A percentile compares a stretch with the other conserved stretches of the same genome.
Conservation (phyloP, 2,329 filamentous ascomycete species). For the Aspergillus latus region DNA sequence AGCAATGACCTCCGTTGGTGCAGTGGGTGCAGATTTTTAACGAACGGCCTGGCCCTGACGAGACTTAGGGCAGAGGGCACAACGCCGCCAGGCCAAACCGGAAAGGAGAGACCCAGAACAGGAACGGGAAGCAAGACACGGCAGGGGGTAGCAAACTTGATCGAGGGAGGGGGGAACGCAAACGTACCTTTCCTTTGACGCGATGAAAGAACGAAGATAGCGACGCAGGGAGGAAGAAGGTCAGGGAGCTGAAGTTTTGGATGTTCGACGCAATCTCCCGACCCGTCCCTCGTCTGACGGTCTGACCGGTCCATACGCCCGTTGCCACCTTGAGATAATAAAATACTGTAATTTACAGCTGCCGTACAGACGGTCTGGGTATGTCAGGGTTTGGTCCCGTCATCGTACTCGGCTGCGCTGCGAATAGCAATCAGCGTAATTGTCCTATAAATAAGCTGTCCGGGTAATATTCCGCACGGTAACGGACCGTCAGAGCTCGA, state of each 20-base stretch:
- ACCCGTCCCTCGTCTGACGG: constrained; percentile 9
- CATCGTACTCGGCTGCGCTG: constrained; percentile 1
- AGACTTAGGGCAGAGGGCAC: constrained; percentile 29
- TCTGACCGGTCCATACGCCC: background rate
- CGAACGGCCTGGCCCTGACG: constrained; percentile 13
- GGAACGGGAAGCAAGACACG: background rate
- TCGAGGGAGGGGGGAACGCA: background rate
- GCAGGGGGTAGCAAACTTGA: background rate
- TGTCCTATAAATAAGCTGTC: background rate
- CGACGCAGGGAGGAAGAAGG: constrained; percentile 2
- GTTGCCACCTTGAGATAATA: background rate
- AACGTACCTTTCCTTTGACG: constrained; percentile 11
- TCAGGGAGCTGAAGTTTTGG: constrained; percentile 2
- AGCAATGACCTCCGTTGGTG: constrained; percentile 6
- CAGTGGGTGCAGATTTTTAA: constrained; percentile 25
- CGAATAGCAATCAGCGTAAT: background rate
- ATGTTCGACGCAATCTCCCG: background rate
- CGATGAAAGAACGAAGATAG: background rate
- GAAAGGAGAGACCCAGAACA: background rate
- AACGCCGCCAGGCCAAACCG: constrained; percentile 18
- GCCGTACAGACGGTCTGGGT: constrained; percentile 1
- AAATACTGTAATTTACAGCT: background rate
- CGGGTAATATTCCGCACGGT: constrained; percentile 7
- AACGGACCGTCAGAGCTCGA: constrained; percentile 1
- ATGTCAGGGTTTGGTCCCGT: constrained; percentile 14